Evolutionary conservation across 192 early-diverging fungal species (phyloP), one percentile per base, ranked within the genome.

Genomic region (Podila epigama): DNA sequence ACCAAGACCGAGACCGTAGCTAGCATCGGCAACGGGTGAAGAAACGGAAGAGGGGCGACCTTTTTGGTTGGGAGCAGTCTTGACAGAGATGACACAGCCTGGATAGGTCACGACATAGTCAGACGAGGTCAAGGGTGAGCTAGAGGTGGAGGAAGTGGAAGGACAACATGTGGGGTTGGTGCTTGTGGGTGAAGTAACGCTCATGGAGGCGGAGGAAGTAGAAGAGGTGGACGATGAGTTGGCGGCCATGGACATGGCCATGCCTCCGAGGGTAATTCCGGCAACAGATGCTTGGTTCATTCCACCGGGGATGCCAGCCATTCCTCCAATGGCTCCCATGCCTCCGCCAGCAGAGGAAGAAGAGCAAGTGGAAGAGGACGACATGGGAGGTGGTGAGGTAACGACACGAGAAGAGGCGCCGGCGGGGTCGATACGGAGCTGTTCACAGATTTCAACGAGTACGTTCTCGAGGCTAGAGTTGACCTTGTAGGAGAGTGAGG

Each of bases 261-360:
- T n/a, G n/a, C n/a, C n/a, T n/a, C n/a, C n/a, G n/a, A n/a, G n/a
- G n/a, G n/a, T n/a, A n/a, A n/a, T n/a, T n/a, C n/a, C n/a, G n/a
- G n/a, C n/a, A n/a, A n/a, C n/a, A n/a, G n/a, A n/a, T n/a, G n/a
- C n/a, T n/a, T n/a, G n/a, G n/a, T n/a, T n/a, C n/a, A n/a, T n/a
- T n/a, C n/a, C n/a, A 12, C 20, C 57, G 15, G 20, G 27, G 9
- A 2, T 20, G 10, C 20, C 36, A n/a, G 16, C 42, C 48, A 63
- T 34, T 25, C 60, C 60, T 9, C 39, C 48, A 9, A 44, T 4
- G 11, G 22, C 53, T 31, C 36, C 8, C 31, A 48, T 52, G 66
- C 71, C 71, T 75, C 71, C 71, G 65, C 72, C 72, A 68, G 65
- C 72, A 63, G 72, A 77, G 72, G 64, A 55, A 33, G n/a, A n/a